Evolutionary conservation across 257 asterid genomes (phyloP).

Genomic region (Solanum virginianum): DNA sequence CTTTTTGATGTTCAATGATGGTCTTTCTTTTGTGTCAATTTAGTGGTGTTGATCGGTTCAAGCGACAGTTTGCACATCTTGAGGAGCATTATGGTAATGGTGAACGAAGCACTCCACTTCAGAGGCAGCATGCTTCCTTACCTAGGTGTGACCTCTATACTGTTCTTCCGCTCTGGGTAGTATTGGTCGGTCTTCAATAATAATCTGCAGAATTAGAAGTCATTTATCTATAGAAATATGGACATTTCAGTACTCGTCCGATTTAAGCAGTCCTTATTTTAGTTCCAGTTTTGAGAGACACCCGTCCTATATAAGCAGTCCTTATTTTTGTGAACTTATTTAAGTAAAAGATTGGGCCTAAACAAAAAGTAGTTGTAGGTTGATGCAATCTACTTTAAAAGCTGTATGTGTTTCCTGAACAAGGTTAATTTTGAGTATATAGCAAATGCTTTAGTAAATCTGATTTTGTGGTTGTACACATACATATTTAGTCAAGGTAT

Average conservation of each 20-base stretch:
- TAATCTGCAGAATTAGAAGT: neutral
- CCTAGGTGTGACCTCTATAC: slow-evolving; percentile 56
- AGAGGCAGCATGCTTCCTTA: slow-evolving; percentile 77
- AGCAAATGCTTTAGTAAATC: neutral
- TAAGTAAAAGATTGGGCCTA: neutral
- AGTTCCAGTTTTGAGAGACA: neutral
- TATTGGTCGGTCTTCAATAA: neutral
- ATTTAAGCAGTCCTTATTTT: neutral
- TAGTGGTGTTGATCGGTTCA: slow-evolving; percentile 96
- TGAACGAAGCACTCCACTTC: slow-evolving; percentile 65
- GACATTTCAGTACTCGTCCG: neutral
- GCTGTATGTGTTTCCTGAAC: neutral
- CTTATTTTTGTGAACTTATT: neutral
- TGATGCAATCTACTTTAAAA: neutral
- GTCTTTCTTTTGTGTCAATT: slow-evolving; percentile 2
- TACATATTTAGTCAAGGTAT: neutral
- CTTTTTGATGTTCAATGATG: neutral
- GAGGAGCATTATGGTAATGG: slow-evolving; percentile 83
- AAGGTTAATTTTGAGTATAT: neutral
- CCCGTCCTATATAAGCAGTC: neutral
- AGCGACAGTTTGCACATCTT: slow-evolving; percentile 91
- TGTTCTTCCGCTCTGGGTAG: neutral
- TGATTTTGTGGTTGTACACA: neutral
- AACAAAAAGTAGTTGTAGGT: neutral
- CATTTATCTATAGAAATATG: neutral